A percentile compares a stretch with the other conserved stretches of the same genome.
phyloP scores from a whole-genome alignment of 306 rosid genomes.

The Carpinus viminea region DNA sequence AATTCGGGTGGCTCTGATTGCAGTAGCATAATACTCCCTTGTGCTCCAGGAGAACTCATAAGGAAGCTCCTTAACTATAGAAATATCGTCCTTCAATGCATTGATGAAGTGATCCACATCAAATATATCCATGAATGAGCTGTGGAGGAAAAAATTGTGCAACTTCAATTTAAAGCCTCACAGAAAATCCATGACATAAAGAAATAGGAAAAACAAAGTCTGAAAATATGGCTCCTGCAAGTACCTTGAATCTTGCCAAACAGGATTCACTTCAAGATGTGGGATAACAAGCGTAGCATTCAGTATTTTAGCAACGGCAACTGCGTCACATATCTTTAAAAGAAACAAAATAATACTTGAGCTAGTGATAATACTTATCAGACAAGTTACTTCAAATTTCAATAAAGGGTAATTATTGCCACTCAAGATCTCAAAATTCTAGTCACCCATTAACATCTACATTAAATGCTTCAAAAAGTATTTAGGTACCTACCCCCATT shows the following conservation, averaged over 20 bases:
- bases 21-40: constrained; percentile 74
- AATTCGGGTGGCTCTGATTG: constrained; percentile 80
- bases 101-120: constrained; percentile 97
- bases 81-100: constrained; percentile 77
- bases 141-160: constrained; percentile 41
- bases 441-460: background rate
- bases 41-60: constrained; percentile 87
- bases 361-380: constrained; percentile 4
- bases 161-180: constrained; percentile 22
- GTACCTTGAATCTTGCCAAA: constrained; percentile 94
- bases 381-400: constrained; percentile 1
- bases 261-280: constrained; percentile 88
- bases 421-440: background rate
- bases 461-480: background rate
- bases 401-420: background rate
- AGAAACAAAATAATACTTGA: constrained; percentile 25
- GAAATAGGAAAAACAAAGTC: constrained; percentile 17
- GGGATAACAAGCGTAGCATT: constrained; percentile 98
- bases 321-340: constrained; percentile 94
- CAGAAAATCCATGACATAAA: constrained; percentile 20
- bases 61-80: constrained; percentile 86
- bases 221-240: constrained; percentile 6
- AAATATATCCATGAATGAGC: constrained; percentile 91
- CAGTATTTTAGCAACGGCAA: constrained; percentile 88
- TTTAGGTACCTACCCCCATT: constrained; percentile 84